Conservation (phyloP, 176 grass and related monocot species). For the Oryza brachyantha region DNA sequence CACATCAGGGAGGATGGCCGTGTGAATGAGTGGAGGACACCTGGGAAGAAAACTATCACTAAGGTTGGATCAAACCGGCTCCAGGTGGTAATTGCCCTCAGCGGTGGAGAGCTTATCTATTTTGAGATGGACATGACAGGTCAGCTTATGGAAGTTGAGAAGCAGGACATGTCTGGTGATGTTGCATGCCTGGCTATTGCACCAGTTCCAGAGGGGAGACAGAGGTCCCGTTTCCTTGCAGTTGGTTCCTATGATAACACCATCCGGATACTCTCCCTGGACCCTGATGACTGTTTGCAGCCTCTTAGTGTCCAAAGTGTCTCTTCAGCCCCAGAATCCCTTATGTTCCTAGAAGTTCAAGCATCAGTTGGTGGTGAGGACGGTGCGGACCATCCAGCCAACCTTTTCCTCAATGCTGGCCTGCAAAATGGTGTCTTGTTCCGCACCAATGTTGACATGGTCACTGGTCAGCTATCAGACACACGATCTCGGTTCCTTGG, state of each 20-base stretch:
- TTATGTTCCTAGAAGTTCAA: constrained; percentile 85
- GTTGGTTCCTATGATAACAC: constrained; percentile 97
- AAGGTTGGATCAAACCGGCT: constrained; percentile 88
- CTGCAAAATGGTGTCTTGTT: constrained; percentile 98
- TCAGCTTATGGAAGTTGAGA: constrained; percentile 96
- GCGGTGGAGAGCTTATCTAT: constrained; percentile 94
- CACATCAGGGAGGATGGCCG: constrained; percentile 98
- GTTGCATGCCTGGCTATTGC: constrained; percentile 92
- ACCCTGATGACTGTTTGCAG: constrained; percentile 90
- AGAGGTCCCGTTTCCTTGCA: constrained; percentile 89
- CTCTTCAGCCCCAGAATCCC: constrained; percentile 87
- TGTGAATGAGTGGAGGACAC: constrained; percentile 96
- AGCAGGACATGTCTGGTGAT: constrained; percentile 98
- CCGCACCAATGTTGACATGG: constrained; percentile 95
- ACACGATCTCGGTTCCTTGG: constrained; percentile 89
- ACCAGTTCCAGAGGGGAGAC: constrained; percentile 85
- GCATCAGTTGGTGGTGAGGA: constrained; percentile 88
- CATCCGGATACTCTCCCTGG: constrained; percentile 87
- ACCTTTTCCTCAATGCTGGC: constrained; percentile 94
- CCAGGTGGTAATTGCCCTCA: constrained; percentile 96
- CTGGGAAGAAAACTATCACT: constrained; percentile 96
- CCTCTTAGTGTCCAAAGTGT: constrained; percentile 85
- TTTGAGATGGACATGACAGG: constrained; percentile 99
- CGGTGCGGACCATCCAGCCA: constrained; percentile 93
- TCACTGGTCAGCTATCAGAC: constrained; percentile 93